These are phyloP conservation scores for Myxozyma kluyveri DNA, from an alignment of 805 yeast genomes.

Conservation along the genomic window DNA sequence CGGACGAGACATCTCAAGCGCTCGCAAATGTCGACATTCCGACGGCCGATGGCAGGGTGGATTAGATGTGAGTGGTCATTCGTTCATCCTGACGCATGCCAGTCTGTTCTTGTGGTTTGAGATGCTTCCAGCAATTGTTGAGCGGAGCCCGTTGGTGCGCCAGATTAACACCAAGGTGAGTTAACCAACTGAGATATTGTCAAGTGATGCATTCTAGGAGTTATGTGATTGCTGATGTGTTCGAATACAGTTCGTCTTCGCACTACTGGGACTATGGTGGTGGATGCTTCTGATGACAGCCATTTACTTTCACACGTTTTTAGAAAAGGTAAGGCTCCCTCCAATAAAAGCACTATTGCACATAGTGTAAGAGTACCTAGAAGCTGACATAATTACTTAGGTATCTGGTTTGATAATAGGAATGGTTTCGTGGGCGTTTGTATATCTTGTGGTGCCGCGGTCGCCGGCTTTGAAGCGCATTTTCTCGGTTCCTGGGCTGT, in stretches of 20 bases:
- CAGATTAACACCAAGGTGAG: conserved; percentile 27
- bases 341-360: too few relatives aligned
- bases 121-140: conserved; percentile 42
- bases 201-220: not conserved
- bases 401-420: conserved; percentile 29
- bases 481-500: conserved; percentile 26
- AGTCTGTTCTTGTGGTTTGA: conserved; percentile 68
- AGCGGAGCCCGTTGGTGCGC: conserved; percentile 31
- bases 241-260: conserved; percentile 36
- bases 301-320: conserved; percentile 75
- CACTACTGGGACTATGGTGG: conserved; percentile 60
- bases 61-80: conserved; percentile 95
- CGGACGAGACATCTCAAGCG: conserved; percentile 30
- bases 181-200: too few relatives aligned
- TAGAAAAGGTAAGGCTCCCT: conserved; percentile 59
- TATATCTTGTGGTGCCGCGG: conserved; percentile 19
- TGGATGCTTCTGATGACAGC: conserved; percentile 86
- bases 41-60: conserved; percentile 81
- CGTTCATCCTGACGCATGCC: conserved; percentile 69
- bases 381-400: conserved; percentile 1
- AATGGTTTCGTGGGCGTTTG: conserved; percentile 21
- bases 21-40: conserved; percentile 50
- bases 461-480: conserved; percentile 2
- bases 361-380: not conserved
- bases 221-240: not conserved